Evolutionary conservation across 306 rosid species (phyloP), one percentile per base, ranked within the genome.

Genomic region (Lathyrus oleraceus): DNA sequence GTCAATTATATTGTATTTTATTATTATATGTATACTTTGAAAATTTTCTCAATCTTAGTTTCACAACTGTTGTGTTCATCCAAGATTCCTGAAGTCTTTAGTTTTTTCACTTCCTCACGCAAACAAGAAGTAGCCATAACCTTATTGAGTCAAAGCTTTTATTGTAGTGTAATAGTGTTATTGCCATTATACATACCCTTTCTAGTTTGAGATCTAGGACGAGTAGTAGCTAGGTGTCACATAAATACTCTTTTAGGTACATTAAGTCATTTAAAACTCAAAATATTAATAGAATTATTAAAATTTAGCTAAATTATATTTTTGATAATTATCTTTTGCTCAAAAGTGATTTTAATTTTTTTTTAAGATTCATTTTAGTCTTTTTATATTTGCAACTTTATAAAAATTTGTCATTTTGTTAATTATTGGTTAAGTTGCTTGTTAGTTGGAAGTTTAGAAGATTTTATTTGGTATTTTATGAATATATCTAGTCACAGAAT

Each of bases 21-120:
- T 44, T 51, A 7, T 1, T 53, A 17, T 54, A 23, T 5, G 20
- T 1, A 49, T 52, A 36, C 43, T 40, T 23, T 35, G 39, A 35
- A 35, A n/a, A 21, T 23, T 40, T 70, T 15, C 20, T 5, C 20
- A 47, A n/a, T 27, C 48, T 14, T 13, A 38, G n/a, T 57, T 19
- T 51, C 43, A 4, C 5, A 56, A 1, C 52, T 64, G 61, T 61
- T 47, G 51, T 47, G 61, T 48, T 28, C 6, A 51, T 74, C 78
- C 64, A 82, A 76, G 81, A 83, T 83, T 76, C 81, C 75, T 57
- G 80, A 56, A 61, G 74, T 66, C 30, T 63, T 48, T 35, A 62
- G 43, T 66, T 47, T 83, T 62, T 81, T 56, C 69, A 71, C 79
- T 81, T 58, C 74, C 83, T 71, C 56, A 74, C 83, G 77, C 83